phyloP scores from a whole-genome alignment of 345 rosid genomes.

The Trapa bicornis region DNA sequence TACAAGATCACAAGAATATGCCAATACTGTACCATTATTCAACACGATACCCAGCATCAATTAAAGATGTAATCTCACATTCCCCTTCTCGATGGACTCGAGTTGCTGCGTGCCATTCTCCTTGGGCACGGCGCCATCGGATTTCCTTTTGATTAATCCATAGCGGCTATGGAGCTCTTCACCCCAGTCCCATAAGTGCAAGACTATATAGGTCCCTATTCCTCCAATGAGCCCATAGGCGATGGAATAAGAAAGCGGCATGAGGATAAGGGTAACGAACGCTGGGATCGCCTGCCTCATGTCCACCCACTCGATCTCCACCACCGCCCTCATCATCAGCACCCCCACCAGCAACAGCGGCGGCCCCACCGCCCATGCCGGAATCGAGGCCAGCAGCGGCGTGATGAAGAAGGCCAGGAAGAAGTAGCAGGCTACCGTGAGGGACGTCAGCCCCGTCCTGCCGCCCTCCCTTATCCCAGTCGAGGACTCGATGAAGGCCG shows the following conservation, averaged over 20 bases:
- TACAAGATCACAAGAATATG: too few relatives aligned
- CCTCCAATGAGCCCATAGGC: slow-evolving; percentile 91
- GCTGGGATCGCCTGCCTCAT: slow-evolving; percentile 92
- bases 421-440: slow-evolving; percentile 73
- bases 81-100: neutral
- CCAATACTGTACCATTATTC: too few relatives aligned
- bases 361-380: slow-evolving; percentile 96
- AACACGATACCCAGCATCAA: too few relatives aligned
- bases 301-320: slow-evolving; percentile 78
- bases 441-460: slow-evolving; percentile 69
- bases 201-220: slow-evolving; percentile 59
- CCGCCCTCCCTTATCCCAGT: slow-evolving; percentile 92
- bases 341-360: slow-evolving; percentile 86
- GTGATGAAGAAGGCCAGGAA: slow-evolving; percentile 74
- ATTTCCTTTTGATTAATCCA: slow-evolving; percentile 29
- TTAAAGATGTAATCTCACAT: neutral
- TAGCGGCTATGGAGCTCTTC: slow-evolving; percentile 21
- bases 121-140: neutral
- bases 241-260: slow-evolving; percentile 81
- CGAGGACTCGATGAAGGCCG: slow-evolving; percentile 76
- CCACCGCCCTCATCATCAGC: slow-evolving; percentile 89
- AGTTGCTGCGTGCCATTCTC: slow-evolving; percentile 1
- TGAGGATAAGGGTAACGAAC: slow-evolving; percentile 62
- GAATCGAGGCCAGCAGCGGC: slow-evolving; percentile 75
- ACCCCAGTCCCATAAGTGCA: slow-evolving; percentile 70